Evolutionary conservation across 768 basidiomycete species (phyloP).

Genomic region (Porpolomopsis calyptriformis): DNA sequence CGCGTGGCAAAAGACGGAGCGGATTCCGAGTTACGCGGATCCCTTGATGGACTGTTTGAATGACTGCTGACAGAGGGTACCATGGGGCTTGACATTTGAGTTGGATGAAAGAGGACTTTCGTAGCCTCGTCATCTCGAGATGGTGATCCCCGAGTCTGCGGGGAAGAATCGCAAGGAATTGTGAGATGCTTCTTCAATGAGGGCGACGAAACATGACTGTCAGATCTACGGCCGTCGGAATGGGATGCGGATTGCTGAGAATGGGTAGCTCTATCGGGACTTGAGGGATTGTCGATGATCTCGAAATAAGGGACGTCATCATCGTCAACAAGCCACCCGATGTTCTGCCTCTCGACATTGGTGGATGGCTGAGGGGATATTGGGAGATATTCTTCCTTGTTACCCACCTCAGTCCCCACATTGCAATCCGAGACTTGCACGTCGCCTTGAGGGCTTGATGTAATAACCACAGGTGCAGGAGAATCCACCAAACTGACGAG

Average conservation of each 20-base stretch:
- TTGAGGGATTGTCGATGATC: conserved; percentile 44
- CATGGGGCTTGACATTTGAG: too few species aligned
- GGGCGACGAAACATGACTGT: too few species aligned
- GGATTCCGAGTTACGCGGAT: too few species aligned
- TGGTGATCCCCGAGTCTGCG: too few species aligned
- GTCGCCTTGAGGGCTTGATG: background rate
- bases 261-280: conserved; percentile 9
- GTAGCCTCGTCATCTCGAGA: too few species aligned
- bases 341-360: conserved; percentile 27
- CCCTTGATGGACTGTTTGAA: conserved; percentile 2
- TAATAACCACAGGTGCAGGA: conserved; percentile 4
- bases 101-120: too few species aligned
- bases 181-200: too few species aligned
- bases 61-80: too few species aligned
- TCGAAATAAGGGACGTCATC: conserved; percentile 49
- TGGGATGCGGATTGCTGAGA: too few species aligned
- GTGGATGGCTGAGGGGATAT: conserved; percentile 5
- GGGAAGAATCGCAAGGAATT: too few species aligned
- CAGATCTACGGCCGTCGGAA: too few species aligned
- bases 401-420: background rate
- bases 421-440: background rate
- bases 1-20: conserved; percentile 22
- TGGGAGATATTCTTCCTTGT: background rate
- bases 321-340: conserved; percentile 57
- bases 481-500: conserved; percentile 7